Evolutionary conservation across 441 rosid genomes (phyloP).

Genomic region (Manihot esculenta): DNA sequence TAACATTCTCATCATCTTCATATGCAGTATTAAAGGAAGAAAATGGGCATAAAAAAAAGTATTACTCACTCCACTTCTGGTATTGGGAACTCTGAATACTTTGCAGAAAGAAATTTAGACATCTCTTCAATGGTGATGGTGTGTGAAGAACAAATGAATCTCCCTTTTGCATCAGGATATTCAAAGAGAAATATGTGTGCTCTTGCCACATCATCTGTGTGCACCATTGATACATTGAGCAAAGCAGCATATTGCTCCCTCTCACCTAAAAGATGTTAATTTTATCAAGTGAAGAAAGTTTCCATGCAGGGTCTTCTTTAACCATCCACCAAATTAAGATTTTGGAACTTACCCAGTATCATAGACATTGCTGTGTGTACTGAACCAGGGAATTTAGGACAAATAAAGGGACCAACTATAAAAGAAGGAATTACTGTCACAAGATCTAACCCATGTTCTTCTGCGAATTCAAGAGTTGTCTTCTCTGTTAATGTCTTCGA

Average conservation of each 20-base stretch:
- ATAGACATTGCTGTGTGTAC: slow-evolving; percentile 26
- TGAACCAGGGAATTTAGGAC: slow-evolving; percentile 33
- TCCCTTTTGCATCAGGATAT: slow-evolving; percentile 35
- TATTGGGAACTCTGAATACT: slow-evolving; percentile 31
- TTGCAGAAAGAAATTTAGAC: slow-evolving; percentile 29
- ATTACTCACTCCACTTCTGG: slow-evolving; percentile 38
- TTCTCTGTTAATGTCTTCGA: slow-evolving; percentile 39
- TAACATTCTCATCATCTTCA: background rate
- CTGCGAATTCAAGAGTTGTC: slow-evolving; percentile 31
- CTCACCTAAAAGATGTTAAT: slow-evolving; percentile 21
- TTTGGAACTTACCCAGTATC: slow-evolving; percentile 26
- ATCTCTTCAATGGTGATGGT: slow-evolving; percentile 23
- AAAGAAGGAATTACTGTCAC: slow-evolving; percentile 32
- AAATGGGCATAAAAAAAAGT: background rate
- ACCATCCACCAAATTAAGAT: no score
- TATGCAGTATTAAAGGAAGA: background rate
- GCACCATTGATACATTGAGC: slow-evolving; percentile 27
- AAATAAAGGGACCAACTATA: slow-evolving; percentile 41
- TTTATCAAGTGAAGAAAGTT: no score
- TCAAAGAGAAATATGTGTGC: slow-evolving; percentile 49
- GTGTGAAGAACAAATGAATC: slow-evolving; percentile 36
- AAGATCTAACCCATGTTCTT: slow-evolving; percentile 31
- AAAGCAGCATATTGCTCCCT: background rate
- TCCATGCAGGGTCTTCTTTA: no score
- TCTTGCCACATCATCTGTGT: slow-evolving; percentile 38